Percentiles rank a stretch among this genome's conserved stretches.
phyloP scores from a whole-genome alignment of 495 filamentous ascomycete species.

The Annulohypoxylon stygium region DNA sequence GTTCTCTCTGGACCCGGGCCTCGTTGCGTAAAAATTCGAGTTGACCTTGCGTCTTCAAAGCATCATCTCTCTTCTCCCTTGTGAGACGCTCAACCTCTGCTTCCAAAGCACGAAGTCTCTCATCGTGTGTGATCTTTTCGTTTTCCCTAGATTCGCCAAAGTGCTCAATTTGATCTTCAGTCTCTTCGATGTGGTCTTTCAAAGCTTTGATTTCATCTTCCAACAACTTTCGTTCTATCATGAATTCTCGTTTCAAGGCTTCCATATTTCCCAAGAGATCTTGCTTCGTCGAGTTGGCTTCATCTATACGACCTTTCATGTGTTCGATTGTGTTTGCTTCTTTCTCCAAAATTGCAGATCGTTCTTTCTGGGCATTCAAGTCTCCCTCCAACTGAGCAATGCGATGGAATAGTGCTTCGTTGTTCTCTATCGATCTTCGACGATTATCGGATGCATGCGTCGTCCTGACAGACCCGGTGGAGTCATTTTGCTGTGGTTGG shows the following conservation, averaged over 20 bases:
- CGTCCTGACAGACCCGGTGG: constrained; percentile 58
- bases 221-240: constrained; percentile 82
- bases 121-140: constrained; percentile 75
- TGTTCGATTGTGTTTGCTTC: constrained; percentile 70
- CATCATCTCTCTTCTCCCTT: constrained; percentile 68
- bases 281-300: constrained; percentile 89
- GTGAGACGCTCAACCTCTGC: constrained; percentile 74
- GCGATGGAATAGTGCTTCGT: constrained; percentile 62
- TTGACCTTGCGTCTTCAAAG: constrained; percentile 67
- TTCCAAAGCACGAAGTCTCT: constrained; percentile 75
- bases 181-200: constrained; percentile 81
- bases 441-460: constrained; percentile 54
- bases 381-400: constrained; percentile 87
- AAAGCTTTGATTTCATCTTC: constrained; percentile 81
- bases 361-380: constrained; percentile 69
- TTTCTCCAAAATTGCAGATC: constrained; percentile 67
- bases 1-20: constrained; percentile 66
- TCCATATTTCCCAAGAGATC: constrained; percentile 96
- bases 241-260: constrained; percentile 87
- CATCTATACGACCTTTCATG: constrained; percentile 78
- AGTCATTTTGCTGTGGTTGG: constrained; percentile 60
- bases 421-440: constrained; percentile 53
- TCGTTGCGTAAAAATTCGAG: constrained; percentile 69
- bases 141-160: constrained; percentile 85
- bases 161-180: constrained; percentile 90